Evolutionary conservation across 176 grass and related monocot species (phyloP), one percentile per base, ranked within the genome.

Genomic region (Aegilops bicornis): DNA sequence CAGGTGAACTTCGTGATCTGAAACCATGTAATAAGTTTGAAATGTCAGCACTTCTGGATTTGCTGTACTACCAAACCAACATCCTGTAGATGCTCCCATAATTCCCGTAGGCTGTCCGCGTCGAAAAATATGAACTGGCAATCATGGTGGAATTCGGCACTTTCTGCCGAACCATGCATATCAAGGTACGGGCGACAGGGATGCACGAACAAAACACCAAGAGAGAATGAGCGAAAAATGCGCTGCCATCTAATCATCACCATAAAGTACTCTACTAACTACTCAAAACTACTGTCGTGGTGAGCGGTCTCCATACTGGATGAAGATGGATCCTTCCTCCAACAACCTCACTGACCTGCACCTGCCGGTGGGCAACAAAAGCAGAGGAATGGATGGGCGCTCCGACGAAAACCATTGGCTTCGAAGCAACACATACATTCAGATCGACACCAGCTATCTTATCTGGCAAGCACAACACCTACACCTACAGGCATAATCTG

Each of bases 1-100:
- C 91, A 93, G 31, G 56, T 89, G 91, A 95, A 95, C 25, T 91
- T 83, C 0, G 91, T 95, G 67, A 95, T 86, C 93, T 95, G 88
- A 23, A 12, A 43, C 2, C 36, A 60, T 39, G 45, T 0, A 17
- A 15, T 0, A 69, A 60, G 2, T 40, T 75, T 10, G 0, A 1
- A 23, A 22, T 33, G 36, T 90, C 66, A 87, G 40, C 54, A 66
- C 73, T 2, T 8, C 37, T 27, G 23, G 33, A 50, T 60, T 61
- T 8, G 0, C 15, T 20, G 17, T 20, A 0, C 17, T 54, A 7
- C 17, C 52, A 56, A 58, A 20, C 29, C 17, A 36, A 8, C 50
- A 6, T 62, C 32, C 8, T 56, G 42, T 48, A 59, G 66, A 76
- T 63, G 60, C 22, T 52, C 39, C 16, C 39, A 13, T n/a, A 3